These are phyloP conservation scores for Borovskyia barvae DNA, from an alignment of 208 protist species.

Conservation along the genomic window DNA sequence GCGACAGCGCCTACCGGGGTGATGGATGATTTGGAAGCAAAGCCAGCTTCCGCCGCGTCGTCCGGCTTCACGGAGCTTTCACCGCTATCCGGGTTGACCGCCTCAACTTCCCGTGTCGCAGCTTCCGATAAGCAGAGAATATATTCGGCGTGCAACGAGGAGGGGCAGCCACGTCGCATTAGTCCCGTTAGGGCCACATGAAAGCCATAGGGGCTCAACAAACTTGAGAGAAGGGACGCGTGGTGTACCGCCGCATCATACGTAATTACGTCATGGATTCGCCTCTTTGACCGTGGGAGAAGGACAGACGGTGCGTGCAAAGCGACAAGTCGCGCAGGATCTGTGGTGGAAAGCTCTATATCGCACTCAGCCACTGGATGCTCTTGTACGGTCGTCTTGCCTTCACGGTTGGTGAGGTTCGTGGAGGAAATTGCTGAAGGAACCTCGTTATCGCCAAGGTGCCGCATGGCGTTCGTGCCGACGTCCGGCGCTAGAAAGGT, in stretches of 20 bases:
- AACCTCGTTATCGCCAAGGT: no score
- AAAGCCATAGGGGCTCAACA: slow-evolving; percentile 46
- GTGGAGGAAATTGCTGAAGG: no score
- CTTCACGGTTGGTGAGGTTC: no score
- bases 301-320: slow-evolving; percentile 33
- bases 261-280: slow-evolving; percentile 35
- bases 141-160: slow-evolving; percentile 24
- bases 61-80: background rate
- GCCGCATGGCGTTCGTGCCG: no score
- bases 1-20: no score
- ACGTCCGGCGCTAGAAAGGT: no score
- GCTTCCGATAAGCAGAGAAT: slow-evolving; percentile 36
- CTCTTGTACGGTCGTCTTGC: no score
- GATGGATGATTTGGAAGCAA: no score
- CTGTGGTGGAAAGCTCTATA: no score
- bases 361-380: no score
- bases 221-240: slow-evolving; percentile 17
- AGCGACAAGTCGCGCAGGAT: slow-evolving; percentile 23
- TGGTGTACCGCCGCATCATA: slow-evolving; percentile 65
- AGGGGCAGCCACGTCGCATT: slow-evolving; percentile 51
- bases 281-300: slow-evolving; percentile 13
- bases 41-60: background rate
- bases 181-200: slow-evolving; percentile 40
- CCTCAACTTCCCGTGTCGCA: slow-evolving; percentile 24
- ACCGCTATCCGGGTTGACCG: background rate